Evolutionary conservation across 768 basidiomycete species (phyloP), one percentile per base, ranked within the genome.

Genomic region (Boletales sp.): DNA sequence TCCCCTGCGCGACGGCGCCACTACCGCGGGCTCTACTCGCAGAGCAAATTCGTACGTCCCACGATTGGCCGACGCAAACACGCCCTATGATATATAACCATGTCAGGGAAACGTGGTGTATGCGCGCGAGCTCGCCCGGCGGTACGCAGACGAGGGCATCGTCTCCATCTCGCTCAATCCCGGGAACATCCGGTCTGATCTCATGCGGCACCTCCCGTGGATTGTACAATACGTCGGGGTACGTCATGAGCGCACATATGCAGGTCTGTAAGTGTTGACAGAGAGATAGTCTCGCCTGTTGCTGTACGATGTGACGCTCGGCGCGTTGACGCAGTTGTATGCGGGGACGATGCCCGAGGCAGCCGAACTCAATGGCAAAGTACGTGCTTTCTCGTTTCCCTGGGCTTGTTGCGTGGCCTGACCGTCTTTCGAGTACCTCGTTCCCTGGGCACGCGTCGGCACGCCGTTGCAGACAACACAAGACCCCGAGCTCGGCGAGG

Each of bases 121-220:
- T 11, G 65, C 76, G 4, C 55, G 67, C 19, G 81, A 80, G 58
- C 62, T 81, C 19, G 75, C 74, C 21, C 61, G 76, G 42, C 67
- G 76, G 52, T 76, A 77, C 54, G 72, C 65, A 1, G 74, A 76
- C 33, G 55, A 74, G 53, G 75, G 73, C 8, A 74, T 83, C 46
- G 67, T 82, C 0, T 74, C 73, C 3, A 66, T 67, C 21, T 64
- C 74, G 15, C 57, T 80, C 21, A 70, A 81, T 50, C 79, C 82
- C 1, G 77, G 79, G 48, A 64, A 63, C 51, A 62, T 73, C 52
- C 58, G 57, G 21, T 61, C 67, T 2, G 66, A 70, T 28, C 48
- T 74, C 7, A 51, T 49, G 17, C 64, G 70, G 15, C 48, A 71
- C 48, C 7, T 57, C 11, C 41, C 53, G 1, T 17, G 48, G 32